Base-by-base conservation (phyloP, 164 flowering plant genomes). In the Stephania cephalantha region DNA sequence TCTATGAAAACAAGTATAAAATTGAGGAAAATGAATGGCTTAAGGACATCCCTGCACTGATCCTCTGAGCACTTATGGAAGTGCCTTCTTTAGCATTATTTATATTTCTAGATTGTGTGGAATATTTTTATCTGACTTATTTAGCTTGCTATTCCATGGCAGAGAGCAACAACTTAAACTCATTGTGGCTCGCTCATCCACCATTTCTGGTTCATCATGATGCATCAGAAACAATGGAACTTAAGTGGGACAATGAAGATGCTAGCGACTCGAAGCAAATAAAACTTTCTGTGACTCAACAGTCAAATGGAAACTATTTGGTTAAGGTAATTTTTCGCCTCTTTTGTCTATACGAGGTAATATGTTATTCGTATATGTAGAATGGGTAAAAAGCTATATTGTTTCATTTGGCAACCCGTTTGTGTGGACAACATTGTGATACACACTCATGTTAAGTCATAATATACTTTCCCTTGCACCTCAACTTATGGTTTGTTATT, bases 161-260 rank as follows among this genome's bases (percentile, higher is more conserved):
- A 89, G 93, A 87, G n/a, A 77, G 78, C 71, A 80, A 77, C 66
- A 78, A 72, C 45, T 79, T 79, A 25, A 77, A 79, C 71, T 79
- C 94, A 72, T 79, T 93, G 75, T 95, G 99, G 99, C 91, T 91
- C 81, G 72, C 90, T 52, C 79, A 86, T 76, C 95, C 95, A 74
- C 97, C 99, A 69, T 95, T 93, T 76, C 85, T 98, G 81, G 87
- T 91, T 75, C 85, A 91, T 83, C 93, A 95, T 81, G 44, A 13
- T 78, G 92, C 92, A 69, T 87, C 73, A 73, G 85, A 81, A 31
- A 80, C 81, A n/a, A 79, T 93, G 84, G 95, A 90, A 71, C 83
- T 92, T 75, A 90, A 92, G 78, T 93, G 90, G 95, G 91, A 90
- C 25, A 84, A 80, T 79, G 91, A 86, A 31, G 76, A 73, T 73